Conservation (phyloP, 2,329 filamentous ascomycete genomes). For the Colletotrichum neosansevieriae region DNA sequence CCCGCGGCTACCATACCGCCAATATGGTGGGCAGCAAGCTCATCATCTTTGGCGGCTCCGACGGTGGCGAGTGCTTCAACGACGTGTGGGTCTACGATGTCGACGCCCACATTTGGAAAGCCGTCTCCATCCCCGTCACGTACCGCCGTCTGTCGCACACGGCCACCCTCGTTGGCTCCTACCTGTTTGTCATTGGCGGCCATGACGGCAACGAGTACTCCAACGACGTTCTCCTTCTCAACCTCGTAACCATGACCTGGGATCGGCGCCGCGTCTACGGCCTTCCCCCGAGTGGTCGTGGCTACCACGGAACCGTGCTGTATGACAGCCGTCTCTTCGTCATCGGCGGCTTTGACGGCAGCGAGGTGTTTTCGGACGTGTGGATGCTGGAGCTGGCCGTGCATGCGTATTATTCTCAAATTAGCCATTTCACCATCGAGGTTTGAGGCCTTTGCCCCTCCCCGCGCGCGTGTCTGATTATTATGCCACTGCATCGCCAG, state of each 20-base stretch:
- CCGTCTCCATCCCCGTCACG: constrained; percentile 69
- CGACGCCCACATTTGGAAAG: constrained; percentile 70
- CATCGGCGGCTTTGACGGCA: constrained; percentile 76
- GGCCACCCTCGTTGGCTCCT: constrained; percentile 76
- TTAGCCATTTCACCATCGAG: constrained; percentile 78
- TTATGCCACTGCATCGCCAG: constrained; percentile 4
- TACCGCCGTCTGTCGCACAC: constrained; percentile 76
- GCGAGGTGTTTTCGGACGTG: constrained; percentile 76
- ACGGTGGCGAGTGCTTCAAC: constrained; percentile 78
- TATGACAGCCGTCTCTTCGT: constrained; percentile 74
- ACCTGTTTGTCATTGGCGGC: constrained; percentile 77
- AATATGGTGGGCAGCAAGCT: constrained; percentile 80
- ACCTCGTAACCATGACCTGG: constrained; percentile 81
- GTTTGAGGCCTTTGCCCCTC: constrained; percentile 54
- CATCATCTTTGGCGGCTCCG: constrained; percentile 77
- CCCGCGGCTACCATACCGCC: constrained; percentile 77
- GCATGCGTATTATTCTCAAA: constrained; percentile 79
- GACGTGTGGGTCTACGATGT: constrained; percentile 81
- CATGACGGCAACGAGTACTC: constrained; percentile 78
- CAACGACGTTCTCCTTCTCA: constrained; percentile 76
- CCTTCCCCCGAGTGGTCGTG: constrained; percentile 70
- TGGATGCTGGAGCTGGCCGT: constrained; percentile 76
- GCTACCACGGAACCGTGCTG: constrained; percentile 75
- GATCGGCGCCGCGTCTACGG: constrained; percentile 75
- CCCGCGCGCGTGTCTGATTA: constrained; percentile 13